These are phyloP conservation scores for Geotrichum europaeum DNA, from an alignment of 1,139 yeast genomes.

Conservation along the genomic window DNA sequence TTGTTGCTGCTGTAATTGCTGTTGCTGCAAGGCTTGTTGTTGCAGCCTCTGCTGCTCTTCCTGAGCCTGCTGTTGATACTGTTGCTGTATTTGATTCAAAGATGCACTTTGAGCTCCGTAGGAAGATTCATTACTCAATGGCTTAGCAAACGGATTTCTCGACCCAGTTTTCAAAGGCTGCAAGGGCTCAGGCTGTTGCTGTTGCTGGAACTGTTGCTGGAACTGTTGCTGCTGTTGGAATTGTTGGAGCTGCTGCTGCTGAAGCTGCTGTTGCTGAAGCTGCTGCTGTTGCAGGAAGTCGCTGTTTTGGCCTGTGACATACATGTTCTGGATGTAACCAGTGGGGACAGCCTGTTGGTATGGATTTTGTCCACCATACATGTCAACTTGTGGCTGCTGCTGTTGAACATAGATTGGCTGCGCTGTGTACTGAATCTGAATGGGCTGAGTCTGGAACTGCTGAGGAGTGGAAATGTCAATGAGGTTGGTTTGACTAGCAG, in stretches of 20 bases:
- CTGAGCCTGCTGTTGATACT: constrained; percentile 30
- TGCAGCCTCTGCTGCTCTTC: constrained; percentile 35
- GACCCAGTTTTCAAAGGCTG: constrained; percentile 73
- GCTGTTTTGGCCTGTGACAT: constrained; percentile 27
- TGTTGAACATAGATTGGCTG: background rate
- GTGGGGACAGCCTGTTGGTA: background rate
- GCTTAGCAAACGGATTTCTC: constrained; percentile 82
- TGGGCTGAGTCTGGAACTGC: constrained; percentile 17
- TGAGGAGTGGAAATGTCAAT: constrained; percentile 23
- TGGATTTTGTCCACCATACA: background rate
- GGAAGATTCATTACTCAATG: constrained; percentile 25
- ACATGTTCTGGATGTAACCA: constrained; percentile 33
- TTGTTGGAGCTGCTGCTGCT: constrained; percentile 37
- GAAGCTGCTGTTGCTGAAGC: constrained; percentile 28
- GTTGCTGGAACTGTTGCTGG: constrained; percentile 35
- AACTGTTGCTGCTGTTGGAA: constrained; percentile 4
- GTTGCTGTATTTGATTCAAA: constrained; percentile 29
- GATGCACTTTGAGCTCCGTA: constrained; percentile 20
- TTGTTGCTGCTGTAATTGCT: constrained; percentile 19
- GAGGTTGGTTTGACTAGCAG: constrained; percentile 27
- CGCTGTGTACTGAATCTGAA: constrained; percentile 19
- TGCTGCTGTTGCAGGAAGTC: constrained; percentile 26
- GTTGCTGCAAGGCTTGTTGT: constrained; percentile 35
- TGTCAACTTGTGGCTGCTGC: background rate
- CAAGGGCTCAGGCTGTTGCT: constrained; percentile 37